Percentiles rank a stretch among this genome's conserved stretches.
Conservation (phyloP, 2,329 filamentous ascomycete genomes). For the Cladosporium colombiae region DNA sequence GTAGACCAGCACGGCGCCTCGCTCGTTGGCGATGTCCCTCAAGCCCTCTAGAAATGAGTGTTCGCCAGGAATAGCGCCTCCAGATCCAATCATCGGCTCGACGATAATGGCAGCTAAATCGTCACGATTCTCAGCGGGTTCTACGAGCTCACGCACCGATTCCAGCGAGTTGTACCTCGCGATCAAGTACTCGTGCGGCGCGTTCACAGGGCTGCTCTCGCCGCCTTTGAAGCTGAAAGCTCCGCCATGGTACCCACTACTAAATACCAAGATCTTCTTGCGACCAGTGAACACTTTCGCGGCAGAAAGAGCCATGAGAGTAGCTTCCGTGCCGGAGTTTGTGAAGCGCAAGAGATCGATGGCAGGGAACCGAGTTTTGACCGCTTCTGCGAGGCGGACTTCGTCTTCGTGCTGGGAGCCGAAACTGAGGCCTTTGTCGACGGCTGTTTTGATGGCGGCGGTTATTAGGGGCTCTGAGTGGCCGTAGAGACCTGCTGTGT, state of each 20-base stretch:
- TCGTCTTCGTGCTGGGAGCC: slow-evolving; percentile 58
- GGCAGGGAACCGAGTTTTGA: slow-evolving; percentile 54
- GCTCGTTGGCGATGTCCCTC: slow-evolving; percentile 49
- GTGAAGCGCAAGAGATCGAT: slow-evolving; percentile 62
- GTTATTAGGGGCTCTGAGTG: slow-evolving; percentile 61
- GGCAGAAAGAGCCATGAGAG: slow-evolving; percentile 58
- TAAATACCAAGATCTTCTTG: slow-evolving; percentile 54
- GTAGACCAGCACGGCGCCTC: slow-evolving; percentile 62
- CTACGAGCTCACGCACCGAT: slow-evolving; percentile 47
- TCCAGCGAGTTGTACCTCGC: slow-evolving; percentile 63
- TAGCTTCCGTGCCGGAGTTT: slow-evolving; percentile 68
- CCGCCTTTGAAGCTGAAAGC: slow-evolving; percentile 48
- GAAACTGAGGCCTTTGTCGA: slow-evolving; percentile 54
- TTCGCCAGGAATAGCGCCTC: slow-evolving; percentile 57
- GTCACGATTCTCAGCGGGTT: slow-evolving; percentile 30
- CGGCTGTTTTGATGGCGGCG: slow-evolving; percentile 50
- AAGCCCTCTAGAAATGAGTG: slow-evolving; percentile 56
- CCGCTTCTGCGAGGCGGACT: slow-evolving; percentile 50
- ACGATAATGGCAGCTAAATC: slow-evolving; percentile 64
- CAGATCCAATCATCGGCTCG: slow-evolving; percentile 66
- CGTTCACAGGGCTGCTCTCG: slow-evolving; percentile 31
- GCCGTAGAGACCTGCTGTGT: slow-evolving; percentile 66
- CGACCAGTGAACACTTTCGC: slow-evolving; percentile 53
- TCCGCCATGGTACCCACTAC: slow-evolving; percentile 57
- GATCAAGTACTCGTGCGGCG: slow-evolving; percentile 59